phyloP scores from a whole-genome alignment of 371 early-diverging fungal species.

The Sanchytrium tribonematis region DNA sequence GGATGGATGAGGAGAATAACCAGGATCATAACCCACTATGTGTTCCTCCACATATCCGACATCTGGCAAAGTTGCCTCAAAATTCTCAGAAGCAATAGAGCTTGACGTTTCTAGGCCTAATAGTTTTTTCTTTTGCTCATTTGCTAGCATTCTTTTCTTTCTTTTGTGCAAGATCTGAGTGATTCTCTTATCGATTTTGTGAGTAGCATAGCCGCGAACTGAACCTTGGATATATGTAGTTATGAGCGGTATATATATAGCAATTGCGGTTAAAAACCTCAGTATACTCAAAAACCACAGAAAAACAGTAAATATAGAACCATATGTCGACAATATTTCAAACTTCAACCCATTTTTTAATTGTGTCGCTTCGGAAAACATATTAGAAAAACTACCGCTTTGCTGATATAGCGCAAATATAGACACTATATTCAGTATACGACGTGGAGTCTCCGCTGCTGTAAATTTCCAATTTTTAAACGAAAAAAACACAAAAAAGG shows the following conservation, averaged over 20 bases:
- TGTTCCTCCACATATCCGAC: neutral
- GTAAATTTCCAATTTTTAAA: conserved; percentile 1
- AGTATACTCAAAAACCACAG: neutral
- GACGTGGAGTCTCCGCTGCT: neutral
- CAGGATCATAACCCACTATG: neutral
- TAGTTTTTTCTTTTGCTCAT: neutral
- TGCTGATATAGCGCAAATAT: neutral
- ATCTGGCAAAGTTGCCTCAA: neutral
- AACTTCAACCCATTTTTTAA: neutral
- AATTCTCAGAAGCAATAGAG: neutral
- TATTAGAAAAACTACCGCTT: neutral
- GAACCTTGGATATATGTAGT: neutral
- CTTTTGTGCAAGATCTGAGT: neutral
- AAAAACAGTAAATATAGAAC: neutral
- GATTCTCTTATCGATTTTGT: neutral
- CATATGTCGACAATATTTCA: neutral
- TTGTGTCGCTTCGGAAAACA: no score
- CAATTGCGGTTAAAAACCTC: neutral
- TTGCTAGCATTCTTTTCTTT: neutral
- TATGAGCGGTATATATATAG: neutral
- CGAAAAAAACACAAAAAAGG: neutral
- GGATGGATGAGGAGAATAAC: no score
- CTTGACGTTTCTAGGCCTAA: neutral
- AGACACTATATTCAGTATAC: neutral
- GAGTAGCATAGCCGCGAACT: neutral